Evolutionary conservation across 2,329 filamentous ascomycete species (phyloP), one percentile per base, ranked within the genome.

Genomic region (Colletotrichum paranaense): DNA sequence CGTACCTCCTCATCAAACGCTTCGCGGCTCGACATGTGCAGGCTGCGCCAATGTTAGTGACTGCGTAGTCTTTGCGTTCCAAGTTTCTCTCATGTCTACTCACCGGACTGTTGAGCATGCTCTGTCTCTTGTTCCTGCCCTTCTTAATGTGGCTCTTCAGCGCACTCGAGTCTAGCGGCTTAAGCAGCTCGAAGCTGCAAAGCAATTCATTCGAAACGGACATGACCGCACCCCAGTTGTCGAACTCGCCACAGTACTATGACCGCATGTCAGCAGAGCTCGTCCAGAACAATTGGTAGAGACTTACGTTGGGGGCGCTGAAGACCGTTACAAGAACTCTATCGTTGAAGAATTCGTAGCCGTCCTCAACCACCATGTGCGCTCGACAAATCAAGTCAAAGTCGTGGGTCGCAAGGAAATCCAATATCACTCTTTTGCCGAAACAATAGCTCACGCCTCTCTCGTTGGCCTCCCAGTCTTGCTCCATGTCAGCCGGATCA

Each of bases 71-170:
- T n/a, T 38, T 8, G 32, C 24, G 2, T 35, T 35, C 11, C 32
- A 35, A 35, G 32, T 35, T 35, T 35, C 11, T 35, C 32, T 11
- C 4, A 35, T 35, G 32, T 24, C 30, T 62, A 92, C 94, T 86
- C 92, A 97, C 95, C 81, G 96, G 96, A 87, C 95, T 98, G 88
- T 97, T 98, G 73, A 98, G 89, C 90, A 98, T 97, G 84, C 92
- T 96, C 83, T 98, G 95, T 74, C 96, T 90, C 88, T 97, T 97
- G 84, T 95, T 98, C 74, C 95, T 90, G 75, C 95, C 95, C 87
- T 98, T 98, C 88, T 99, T 99, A 84, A 99, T 99, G 81, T 99
- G 97, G 78, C 93, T 98, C 89, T 99, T 99, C 75, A 99, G 88
- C 42, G 96, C 96, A 78, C 94, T 97, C 14, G 95, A 98, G 83